Base-by-base conservation (phyloP, 2,329 filamentous ascomycete species). In the Hypoxylon sp. region DNA sequence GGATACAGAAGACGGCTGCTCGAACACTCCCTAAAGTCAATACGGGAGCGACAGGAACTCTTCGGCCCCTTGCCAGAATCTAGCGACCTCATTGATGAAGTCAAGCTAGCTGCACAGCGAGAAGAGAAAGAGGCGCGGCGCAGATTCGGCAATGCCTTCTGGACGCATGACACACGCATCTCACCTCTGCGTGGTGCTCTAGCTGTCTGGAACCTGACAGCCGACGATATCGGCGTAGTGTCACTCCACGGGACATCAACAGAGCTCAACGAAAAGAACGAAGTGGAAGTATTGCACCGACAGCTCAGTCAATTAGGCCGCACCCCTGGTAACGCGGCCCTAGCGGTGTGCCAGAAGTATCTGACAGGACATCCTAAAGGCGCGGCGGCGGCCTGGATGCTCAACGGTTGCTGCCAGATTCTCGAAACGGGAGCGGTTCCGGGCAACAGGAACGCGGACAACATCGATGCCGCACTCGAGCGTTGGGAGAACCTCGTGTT, bases 241-340 rank as follows among this genome's bases (percentile, higher is more conserved):
- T 80, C 76, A 0, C 70, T 83, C 10, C 81, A 83, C 66, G 81
- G 80, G n/a, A 83, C 81, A 2, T 80, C 78, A 1, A 83, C 81
- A 0, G 64, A 71, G 10, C 73, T 73, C 42, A 81, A 82, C 70
- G 81, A 83, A n/a, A 72, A 72, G 47, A 83, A 83, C 70, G 81
- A 83, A 63, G 67, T 74, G 0, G 70, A 70, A 2, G 78, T 82
- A 2, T 61, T 83, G 4, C 70, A 81, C 10, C 51, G 72, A 4
- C 80, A 83, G 62, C 72, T 83, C 50, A 35, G 31, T 0, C 76
- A 78, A 6, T 75, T 83, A 0, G 80, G 81, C 1, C 77, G 81
- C 2, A 70, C 70, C 0, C 59, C 63, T 5, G 80, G 81, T 5
- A 80, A 81, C 56, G 72, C 76, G 0, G 60, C 80, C 1, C 67